phyloP scores from a whole-genome alignment of 2,329 filamentous ascomycete genomes.

The Mycogone perniciosa region DNA sequence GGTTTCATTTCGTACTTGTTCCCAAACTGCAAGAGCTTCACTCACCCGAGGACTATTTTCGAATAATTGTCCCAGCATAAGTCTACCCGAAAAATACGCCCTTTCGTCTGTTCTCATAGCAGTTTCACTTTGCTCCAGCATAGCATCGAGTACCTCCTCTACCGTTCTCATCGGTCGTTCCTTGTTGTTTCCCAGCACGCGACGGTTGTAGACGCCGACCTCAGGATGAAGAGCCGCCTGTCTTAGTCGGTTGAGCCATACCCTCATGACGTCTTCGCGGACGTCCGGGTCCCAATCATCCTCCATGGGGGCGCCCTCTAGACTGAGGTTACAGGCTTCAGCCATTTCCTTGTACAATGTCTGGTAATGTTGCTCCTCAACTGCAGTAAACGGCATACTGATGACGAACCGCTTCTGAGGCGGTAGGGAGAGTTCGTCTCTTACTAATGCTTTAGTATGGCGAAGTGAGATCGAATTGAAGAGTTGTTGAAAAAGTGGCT shows the following conservation, averaged over 20 bases:
- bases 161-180: slow-evolving; percentile 70
- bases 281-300: slow-evolving; percentile 61
- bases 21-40: slow-evolving; percentile 66
- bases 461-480: slow-evolving; percentile 70
- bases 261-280: slow-evolving; percentile 66
- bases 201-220: slow-evolving; percentile 61
- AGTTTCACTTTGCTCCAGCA: slow-evolving; percentile 80
- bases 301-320: slow-evolving; percentile 54
- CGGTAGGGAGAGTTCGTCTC: slow-evolving; percentile 72
- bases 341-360: slow-evolving; percentile 71
- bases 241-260: slow-evolving; percentile 69
- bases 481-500: slow-evolving; percentile 58
- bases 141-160: slow-evolving; percentile 77
- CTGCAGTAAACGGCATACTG: slow-evolving; percentile 79
- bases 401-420: slow-evolving; percentile 81
- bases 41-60: slow-evolving; percentile 65
- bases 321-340: slow-evolving; percentile 58
- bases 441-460: slow-evolving; percentile 77
- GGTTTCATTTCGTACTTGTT: slow-evolving; percentile 45
- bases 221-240: slow-evolving; percentile 84
- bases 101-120: slow-evolving; percentile 63
- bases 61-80: slow-evolving; percentile 69
- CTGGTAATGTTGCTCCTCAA: slow-evolving; percentile 86
- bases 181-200: slow-evolving; percentile 54
- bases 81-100: slow-evolving; percentile 52